phyloP scores from a whole-genome alignment of 1,139 yeast genomes.

The Saccharomyces hybrid region DNA sequence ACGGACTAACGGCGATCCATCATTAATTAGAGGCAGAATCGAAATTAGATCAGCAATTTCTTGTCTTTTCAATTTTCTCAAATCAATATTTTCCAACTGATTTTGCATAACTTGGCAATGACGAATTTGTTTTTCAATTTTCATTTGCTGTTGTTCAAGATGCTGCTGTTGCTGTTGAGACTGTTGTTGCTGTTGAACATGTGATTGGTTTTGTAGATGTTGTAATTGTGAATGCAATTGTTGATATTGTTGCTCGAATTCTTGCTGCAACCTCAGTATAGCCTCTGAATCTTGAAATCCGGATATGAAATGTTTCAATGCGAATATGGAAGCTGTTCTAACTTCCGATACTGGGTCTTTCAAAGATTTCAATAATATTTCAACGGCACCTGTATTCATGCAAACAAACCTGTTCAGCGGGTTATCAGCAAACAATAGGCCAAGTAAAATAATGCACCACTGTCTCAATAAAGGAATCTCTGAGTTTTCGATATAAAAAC shows the following conservation, averaged over 20 bases:
- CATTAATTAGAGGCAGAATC: conserved; percentile 50
- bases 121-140: conserved; percentile 29
- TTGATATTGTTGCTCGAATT: conserved; percentile 28
- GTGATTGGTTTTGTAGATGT: conserved; percentile 21
- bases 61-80: conserved; percentile 35
- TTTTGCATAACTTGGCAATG: conserved; percentile 25
- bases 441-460: conserved; percentile 78
- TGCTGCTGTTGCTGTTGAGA: conserved; percentile 12
- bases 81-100: conserved; percentile 27
- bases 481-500: conserved; percentile 57
- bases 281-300: conserved; percentile 37
- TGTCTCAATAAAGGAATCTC: conserved; percentile 84
- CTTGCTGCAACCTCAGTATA: conserved; percentile 27
- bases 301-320: conserved; percentile 64
- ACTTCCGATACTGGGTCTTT: conserved; percentile 94
- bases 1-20: conserved; percentile 84
- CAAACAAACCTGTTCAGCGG: conserved; percentile 72
- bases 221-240: conserved; percentile 30
- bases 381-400: conserved; percentile 57
- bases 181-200: conserved; percentile 21
- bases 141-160: conserved; percentile 28
- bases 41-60: conserved; percentile 41
- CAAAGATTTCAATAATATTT: conserved; percentile 48
- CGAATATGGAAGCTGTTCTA: conserved; percentile 72
- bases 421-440: conserved; percentile 69